Conservation (phyloP, 306 rosid genomes). For the Oxytropis ochrocephala region DNA sequence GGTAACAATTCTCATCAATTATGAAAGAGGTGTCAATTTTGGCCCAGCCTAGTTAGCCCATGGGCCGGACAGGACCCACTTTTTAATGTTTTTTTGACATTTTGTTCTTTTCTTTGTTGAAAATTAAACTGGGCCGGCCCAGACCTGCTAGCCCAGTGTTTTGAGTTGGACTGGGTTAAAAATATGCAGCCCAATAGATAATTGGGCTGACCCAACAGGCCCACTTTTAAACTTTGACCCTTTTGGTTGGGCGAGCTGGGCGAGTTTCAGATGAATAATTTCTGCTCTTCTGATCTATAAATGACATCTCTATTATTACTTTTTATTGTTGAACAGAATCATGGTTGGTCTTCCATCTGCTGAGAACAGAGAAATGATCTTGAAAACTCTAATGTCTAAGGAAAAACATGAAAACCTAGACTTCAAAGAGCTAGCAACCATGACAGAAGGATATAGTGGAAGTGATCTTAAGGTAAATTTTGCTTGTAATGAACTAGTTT, state of each 20-base stretch:
- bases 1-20: constrained; percentile 26
- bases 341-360: constrained; percentile 81
- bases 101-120: no score
- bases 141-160: no score
- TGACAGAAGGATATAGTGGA: constrained; percentile 89
- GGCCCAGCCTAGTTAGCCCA: no score
- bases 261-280: not conserved
- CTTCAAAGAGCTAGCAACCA: constrained; percentile 64
- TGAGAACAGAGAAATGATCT: constrained; percentile 71
- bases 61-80: no score
- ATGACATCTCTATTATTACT: not conserved
- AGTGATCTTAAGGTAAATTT: constrained; percentile 87
- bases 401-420: constrained; percentile 62
- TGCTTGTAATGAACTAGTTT: not conserved
- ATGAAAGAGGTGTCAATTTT: not conserved
- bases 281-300: not conserved
- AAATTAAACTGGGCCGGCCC: no score
- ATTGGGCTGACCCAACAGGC: no score
- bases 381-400: constrained; percentile 70
- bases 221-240: no score
- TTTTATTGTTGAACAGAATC: constrained; percentile 39
- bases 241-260: no score
- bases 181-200: no score
- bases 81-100: no score
- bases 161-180: no score